These are phyloP conservation scores for Aureobasidium zeae DNA, from an alignment of 2,329 filamentous ascomycete species.

Conservation along the genomic window DNA sequence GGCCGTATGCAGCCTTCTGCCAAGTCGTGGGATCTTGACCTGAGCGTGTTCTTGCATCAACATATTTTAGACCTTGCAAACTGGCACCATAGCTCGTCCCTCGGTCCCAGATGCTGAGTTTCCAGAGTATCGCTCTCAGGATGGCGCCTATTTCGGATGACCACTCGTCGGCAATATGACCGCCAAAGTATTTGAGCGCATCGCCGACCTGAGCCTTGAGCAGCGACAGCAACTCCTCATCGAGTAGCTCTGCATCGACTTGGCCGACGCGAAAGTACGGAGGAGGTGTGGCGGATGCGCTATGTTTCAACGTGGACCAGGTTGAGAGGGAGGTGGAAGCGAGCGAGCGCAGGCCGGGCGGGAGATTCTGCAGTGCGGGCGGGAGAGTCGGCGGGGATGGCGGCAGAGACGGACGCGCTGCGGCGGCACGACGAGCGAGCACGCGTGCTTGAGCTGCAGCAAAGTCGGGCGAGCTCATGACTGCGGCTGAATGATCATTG, in stretches of 20 bases:
- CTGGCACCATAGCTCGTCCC: slow-evolving; percentile 90
- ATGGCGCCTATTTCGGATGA: slow-evolving; percentile 71
- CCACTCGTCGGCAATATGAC: slow-evolving; percentile 75
- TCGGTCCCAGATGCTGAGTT: slow-evolving; percentile 93
- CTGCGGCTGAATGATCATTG: neutral
- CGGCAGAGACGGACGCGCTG: slow-evolving; percentile 43
- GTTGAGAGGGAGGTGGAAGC: slow-evolving; percentile 18
- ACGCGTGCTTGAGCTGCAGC: slow-evolving; percentile 83
- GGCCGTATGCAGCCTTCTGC: slow-evolving; percentile 78
- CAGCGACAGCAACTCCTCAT: slow-evolving; percentile 83
- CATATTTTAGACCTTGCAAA: slow-evolving; percentile 82
- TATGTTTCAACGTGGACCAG: slow-evolving; percentile 53
- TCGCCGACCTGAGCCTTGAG: slow-evolving; percentile 80
- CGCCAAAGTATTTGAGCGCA: slow-evolving; percentile 76
- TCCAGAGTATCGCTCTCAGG: slow-evolving; percentile 75
- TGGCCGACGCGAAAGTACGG: slow-evolving; percentile 91
- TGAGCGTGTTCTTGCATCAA: slow-evolving; percentile 51
- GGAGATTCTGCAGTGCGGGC: slow-evolving; percentile 31
- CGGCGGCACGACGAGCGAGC: slow-evolving; percentile 65
- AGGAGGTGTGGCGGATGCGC: slow-evolving; percentile 63
- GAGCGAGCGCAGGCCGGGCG: slow-evolving; percentile 49
- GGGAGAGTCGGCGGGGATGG: slow-evolving; percentile 20
- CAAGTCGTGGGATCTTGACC: slow-evolving; percentile 55
- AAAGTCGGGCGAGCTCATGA: slow-evolving; percentile 59
- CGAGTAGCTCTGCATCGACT: slow-evolving; percentile 88